Conservation (phyloP, 2,329 filamentous ascomycete genomes). For the Diplodia scrobiculata region DNA sequence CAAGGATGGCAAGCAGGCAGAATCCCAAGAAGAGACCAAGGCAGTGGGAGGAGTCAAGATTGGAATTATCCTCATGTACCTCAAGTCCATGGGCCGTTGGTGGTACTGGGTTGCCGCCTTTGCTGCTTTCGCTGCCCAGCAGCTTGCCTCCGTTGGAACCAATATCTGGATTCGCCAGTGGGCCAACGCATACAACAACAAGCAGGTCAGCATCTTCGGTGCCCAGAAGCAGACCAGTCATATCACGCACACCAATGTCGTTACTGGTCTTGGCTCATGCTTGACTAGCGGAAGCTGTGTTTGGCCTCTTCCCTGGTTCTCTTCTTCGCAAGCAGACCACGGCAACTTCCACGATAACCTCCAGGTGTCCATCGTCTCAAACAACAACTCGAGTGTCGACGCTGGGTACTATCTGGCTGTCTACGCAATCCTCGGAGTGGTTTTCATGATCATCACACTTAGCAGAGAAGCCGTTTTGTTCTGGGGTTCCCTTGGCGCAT, state of each 20-base stretch:
- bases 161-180: slow-evolving; percentile 95
- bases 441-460: slow-evolving; percentile 79
- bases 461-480: slow-evolving; percentile 86
- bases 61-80: slow-evolving; percentile 81
- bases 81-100: slow-evolving; percentile 90
- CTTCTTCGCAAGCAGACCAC: not conserved
- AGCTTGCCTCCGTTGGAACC: slow-evolving; percentile 81
- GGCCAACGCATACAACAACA: slow-evolving; percentile 79
- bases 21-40: slow-evolving; percentile 66
- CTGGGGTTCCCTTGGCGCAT: slow-evolving; percentile 85
- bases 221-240: slow-evolving; percentile 34
- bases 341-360: slow-evolving; percentile 32
- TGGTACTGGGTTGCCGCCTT: slow-evolving; percentile 86
- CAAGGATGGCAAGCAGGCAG: slow-evolving; percentile 41
- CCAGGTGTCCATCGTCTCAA: slow-evolving; percentile 44
- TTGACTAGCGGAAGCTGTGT: slow-evolving; percentile 55
- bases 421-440: slow-evolving; percentile 76
- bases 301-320: slow-evolving; percentile 47
- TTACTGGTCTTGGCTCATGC: slow-evolving; percentile 51
- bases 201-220: slow-evolving; percentile 45
- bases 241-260: slow-evolving; percentile 49
- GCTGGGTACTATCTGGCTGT: slow-evolving; percentile 79
- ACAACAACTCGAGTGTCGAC: slow-evolving; percentile 63
- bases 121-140: slow-evolving; percentile 76
- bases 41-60: slow-evolving; percentile 85